Evolutionary conservation across 2,329 filamentous ascomycete genomes (phyloP).

Genomic region (Scleromitrula shiraiana): DNA sequence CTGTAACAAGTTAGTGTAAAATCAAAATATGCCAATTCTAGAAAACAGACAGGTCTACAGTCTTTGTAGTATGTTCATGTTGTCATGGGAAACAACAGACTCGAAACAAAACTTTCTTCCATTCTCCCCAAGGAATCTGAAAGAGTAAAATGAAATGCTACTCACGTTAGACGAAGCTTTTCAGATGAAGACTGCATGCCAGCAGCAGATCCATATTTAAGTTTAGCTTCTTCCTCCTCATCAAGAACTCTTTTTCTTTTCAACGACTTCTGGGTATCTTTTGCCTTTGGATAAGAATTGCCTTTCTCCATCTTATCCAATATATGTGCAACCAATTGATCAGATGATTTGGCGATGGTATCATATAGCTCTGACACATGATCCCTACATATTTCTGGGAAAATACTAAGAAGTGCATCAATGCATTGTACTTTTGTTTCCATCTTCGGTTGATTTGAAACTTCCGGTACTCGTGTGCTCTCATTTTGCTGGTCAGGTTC

Average conservation of each 20-base stretch:
- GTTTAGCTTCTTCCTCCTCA: constrained; percentile 31
- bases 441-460: background rate
- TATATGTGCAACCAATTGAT: constrained; percentile 30
- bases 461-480: background rate
- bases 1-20: constrained; percentile 12
- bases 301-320: constrained; percentile 35
- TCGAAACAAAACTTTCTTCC: no score
- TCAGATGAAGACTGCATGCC: constrained; percentile 12
- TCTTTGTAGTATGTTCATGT: no score
- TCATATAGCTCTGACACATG: constrained; percentile 35
- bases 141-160: background rate
- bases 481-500: background rate
- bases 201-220: constrained; percentile 27
- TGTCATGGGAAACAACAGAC: no score
- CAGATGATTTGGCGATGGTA: constrained; percentile 16
- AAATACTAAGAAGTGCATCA: constrained; percentile 33
- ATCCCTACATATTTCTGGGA: constrained; percentile 39
- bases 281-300: constrained; percentile 36
- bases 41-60: no score
- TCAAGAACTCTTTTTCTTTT: constrained; percentile 32
- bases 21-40: no score
- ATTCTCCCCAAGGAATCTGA: background rate
- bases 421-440: constrained; percentile 25
- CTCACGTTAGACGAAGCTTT: constrained; percentile 11
- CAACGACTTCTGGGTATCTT: constrained; percentile 27